phyloP scores from a whole-genome alignment of 2,329 filamentous ascomycete species.

The Hymenoscyphus occultus region DNA sequence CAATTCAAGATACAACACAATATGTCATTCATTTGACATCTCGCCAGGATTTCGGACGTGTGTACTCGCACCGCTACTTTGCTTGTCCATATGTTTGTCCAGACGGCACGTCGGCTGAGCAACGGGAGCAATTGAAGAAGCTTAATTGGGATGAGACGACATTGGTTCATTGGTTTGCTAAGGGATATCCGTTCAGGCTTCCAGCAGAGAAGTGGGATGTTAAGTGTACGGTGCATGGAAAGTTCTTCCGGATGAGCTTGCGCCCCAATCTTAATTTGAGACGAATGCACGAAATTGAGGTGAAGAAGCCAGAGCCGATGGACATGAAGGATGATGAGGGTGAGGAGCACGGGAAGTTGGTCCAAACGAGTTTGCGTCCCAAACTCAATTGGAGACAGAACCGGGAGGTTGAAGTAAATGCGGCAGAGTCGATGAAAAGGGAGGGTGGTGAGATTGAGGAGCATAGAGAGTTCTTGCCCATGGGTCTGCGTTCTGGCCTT shows the following conservation, averaged over 20 bases:
- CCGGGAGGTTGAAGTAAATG: no score
- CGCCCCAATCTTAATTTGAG: conserved; percentile 26
- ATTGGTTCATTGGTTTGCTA: conserved; percentile 29
- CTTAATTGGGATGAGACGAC: conserved; percentile 30
- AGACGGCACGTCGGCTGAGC: no score
- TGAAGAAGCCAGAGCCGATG: background rate
- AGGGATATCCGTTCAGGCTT: conserved; percentile 27
- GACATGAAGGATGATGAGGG: background rate
- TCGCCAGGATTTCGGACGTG: conserved; percentile 29
- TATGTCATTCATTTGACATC: conserved; percentile 32
- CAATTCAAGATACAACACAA: conserved; percentile 22
- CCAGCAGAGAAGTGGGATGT: conserved; percentile 32
- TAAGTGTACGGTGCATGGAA: conserved; percentile 27
- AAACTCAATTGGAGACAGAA: no score
- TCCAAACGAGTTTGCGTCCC: no score
- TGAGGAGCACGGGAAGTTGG: background rate
- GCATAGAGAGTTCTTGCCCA: no score
- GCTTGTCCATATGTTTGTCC: conserved; percentile 20
- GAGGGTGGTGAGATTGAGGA: no score
- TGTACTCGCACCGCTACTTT: conserved; percentile 33
- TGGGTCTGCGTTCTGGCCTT: no score
- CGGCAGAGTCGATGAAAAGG: no score
- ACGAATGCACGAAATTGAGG: conserved; percentile 2
- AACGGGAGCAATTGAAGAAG: conserved; percentile 10
- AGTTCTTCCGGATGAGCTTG: conserved; percentile 30